A percentile compares a stretch with the other conserved stretches of the same genome.
phyloP scores from a whole-genome alignment of 768 basidiomycete species.

The Pholiota molesta region DNA sequence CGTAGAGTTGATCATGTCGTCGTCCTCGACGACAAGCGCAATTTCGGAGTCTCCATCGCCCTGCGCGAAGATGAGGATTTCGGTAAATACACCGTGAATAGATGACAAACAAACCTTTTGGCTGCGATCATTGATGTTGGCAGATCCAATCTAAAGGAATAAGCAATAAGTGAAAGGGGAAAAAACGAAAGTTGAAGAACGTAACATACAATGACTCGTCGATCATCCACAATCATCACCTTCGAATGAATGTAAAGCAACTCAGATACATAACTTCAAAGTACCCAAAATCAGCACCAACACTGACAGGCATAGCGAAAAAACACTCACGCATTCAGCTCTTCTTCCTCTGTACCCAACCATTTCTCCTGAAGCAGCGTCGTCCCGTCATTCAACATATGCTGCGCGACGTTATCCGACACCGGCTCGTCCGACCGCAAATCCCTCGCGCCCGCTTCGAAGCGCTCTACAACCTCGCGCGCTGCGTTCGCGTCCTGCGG shows the following conservation, averaged over 20 bases:
- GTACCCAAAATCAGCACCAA: constrained; percentile 15
- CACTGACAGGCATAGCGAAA: constrained; percentile 8
- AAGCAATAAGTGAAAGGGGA: not conserved
- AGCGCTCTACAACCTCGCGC: constrained; percentile 62
- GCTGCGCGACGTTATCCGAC: constrained; percentile 79
- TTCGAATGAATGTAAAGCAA: constrained; percentile 84
- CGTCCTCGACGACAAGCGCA: constrained; percentile 88
- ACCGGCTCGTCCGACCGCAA: constrained; percentile 66
- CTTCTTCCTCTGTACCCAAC: constrained; percentile 83
- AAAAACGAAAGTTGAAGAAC: not conserved
- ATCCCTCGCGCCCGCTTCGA: constrained; percentile 64
- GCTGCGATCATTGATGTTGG: constrained; percentile 89
- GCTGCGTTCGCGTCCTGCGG: constrained; percentile 74
- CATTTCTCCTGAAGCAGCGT: constrained; percentile 77
- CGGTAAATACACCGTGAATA: not conserved
- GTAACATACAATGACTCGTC: constrained; percentile 77
- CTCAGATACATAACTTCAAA: constrained; percentile 73
- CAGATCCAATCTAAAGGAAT: constrained; percentile 79
- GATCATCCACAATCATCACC: constrained; percentile 94
- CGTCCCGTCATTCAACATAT: constrained; percentile 68
- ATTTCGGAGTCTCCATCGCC: constrained; percentile 97
- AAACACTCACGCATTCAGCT: constrained; percentile 69
- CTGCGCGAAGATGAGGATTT: constrained; percentile 32
- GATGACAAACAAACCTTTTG: constrained; percentile 54
- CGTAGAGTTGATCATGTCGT: constrained; percentile 67